A percentile compares a stretch with the other conserved stretches of the same genome.
Conservation (phyloP, 257 asterid species). For the Oldenlandia corymbosa region DNA sequence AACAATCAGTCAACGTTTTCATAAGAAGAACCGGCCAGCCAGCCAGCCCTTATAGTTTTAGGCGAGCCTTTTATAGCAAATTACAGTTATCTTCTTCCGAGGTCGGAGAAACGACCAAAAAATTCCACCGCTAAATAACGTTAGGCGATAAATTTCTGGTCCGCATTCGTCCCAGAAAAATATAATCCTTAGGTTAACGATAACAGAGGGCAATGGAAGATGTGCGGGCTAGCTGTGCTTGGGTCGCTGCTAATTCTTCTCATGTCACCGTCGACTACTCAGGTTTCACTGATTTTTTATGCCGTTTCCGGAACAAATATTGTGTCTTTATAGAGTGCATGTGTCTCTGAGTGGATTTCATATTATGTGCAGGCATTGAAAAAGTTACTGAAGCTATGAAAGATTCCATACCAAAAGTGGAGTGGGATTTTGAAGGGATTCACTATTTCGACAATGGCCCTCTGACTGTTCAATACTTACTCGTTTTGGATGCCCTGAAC, state of each 20-base stretch:
- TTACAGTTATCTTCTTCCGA: too few species aligned
- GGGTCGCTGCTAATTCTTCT: constrained; percentile 85
- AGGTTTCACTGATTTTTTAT: constrained; percentile 35
- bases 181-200: constrained; percentile 9
- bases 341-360: not conserved
- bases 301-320: not conserved
- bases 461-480: constrained; percentile 82
- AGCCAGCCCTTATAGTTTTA: too few species aligned
- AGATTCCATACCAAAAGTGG: constrained; percentile 76
- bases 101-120: constrained; percentile 7
- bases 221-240: constrained; percentile 72
- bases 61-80: too few species aligned
- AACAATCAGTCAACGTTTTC: not conserved
- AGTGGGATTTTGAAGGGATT: constrained; percentile 95
- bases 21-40: not conserved
- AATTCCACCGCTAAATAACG: not conserved
- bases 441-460: constrained; percentile 92
- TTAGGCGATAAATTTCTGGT: not conserved
- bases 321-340: not conserved
- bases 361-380: constrained; percentile 60
- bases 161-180: not conserved
- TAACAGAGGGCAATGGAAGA: constrained; percentile 50
- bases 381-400: constrained; percentile 57
- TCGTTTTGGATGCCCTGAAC: constrained; percentile 90
- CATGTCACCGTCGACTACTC: constrained; percentile 69